Evolutionary conservation across 2,329 filamentous ascomycete genomes (phyloP).

Genomic region (Botrytis paeoniae): DNA sequence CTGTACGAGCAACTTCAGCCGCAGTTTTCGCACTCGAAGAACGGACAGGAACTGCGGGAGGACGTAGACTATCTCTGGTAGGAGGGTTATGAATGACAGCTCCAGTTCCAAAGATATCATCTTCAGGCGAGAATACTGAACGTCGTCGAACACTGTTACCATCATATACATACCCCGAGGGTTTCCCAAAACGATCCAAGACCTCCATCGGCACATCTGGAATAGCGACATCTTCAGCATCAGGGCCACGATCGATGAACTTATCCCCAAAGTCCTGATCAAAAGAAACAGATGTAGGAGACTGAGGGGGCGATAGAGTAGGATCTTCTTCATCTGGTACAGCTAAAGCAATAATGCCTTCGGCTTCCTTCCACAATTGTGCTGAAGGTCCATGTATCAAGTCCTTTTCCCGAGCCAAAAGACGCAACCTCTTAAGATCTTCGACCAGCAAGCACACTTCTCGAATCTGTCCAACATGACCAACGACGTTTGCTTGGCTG

Average conservation of each 20-base stretch:
- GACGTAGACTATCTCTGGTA: slow-evolving; percentile 40
- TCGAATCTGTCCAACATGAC: slow-evolving; percentile 78
- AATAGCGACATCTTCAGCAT: slow-evolving; percentile 44
- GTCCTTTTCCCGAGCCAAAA: slow-evolving; percentile 65
- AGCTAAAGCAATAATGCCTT: slow-evolving; percentile 83
- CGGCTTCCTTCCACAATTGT: slow-evolving; percentile 73
- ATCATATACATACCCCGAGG: slow-evolving; percentile 45
- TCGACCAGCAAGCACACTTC: slow-evolving; percentile 80
- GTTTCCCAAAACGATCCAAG: slow-evolving; percentile 28
- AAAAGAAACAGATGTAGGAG: slow-evolving; percentile 43
- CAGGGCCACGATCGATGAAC: slow-evolving; percentile 43
- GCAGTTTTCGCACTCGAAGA: slow-evolving; percentile 37
- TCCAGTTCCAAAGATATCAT: slow-evolving; percentile 58
- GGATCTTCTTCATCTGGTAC: slow-evolving; percentile 61
- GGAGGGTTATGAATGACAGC: slow-evolving; percentile 26
- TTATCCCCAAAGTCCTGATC: slow-evolving; percentile 44
- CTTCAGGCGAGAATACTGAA: slow-evolving; percentile 63
- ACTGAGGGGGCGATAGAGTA: slow-evolving; percentile 33
- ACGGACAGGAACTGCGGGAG: slow-evolving; percentile 28
- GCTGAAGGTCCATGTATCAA: slow-evolving; percentile 59
- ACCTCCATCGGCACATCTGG: slow-evolving; percentile 49
- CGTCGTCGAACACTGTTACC: slow-evolving; percentile 51
- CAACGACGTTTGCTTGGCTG: slow-evolving; percentile 76
- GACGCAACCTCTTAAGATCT: slow-evolving; percentile 73
- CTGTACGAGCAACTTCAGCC: slow-evolving; percentile 54